Evolutionary conservation across 139 green algal genomes (phyloP), one percentile per base, ranked within the genome.

Genomic region (Ettlia oleoabundans): DNA sequence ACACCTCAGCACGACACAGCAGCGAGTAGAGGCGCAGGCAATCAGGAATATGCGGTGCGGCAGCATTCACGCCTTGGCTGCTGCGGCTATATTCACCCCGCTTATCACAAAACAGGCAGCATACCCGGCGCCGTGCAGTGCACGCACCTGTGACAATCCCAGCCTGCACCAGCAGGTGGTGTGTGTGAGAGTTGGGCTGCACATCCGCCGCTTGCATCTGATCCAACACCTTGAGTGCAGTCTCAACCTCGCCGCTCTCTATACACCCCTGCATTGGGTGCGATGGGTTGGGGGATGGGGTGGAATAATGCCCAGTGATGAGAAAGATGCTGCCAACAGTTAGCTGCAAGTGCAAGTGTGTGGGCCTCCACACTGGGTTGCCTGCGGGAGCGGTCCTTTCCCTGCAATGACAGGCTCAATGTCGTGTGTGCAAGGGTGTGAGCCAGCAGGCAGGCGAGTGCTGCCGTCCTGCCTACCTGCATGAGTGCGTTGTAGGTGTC

Each of bases 401-500:
- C n/a, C n/a, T n/a, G n/a, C n/a, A n/a, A n/a, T n/a, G n/a, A n/a
- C n/a, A n/a, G n/a, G n/a, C n/a, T n/a, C n/a, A n/a, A n/a, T n/a
- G n/a, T n/a, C n/a, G n/a, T n/a, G 47, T 58, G 15, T 10, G 47
- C 47, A 58, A 58, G 13, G 15, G 47, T 58, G 47, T 58, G 47
- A n/a, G n/a, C n/a, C n/a, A n/a, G n/a, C n/a, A n/a, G 13, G 47
- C 47, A 58, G 47, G 47, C 47, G 18, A 32, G 55, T 32, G 55
- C 55, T 28, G 47, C 47, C 47, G 15, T 10, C 67, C 38, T 3
- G 15, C 43, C 7, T 35, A 43, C 73, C 73, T 80, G 53, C 53
- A 80, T 80, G 21, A 85, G 33, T 0, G 78, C 84, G 41, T 83
- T 85, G 84, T 83, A 88, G 24, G 72, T 73, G 71, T 88, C 62